phyloP scores from a whole-genome alignment of 768 basidiomycete genomes.

The Paxillus ammoniavirescens region DNA sequence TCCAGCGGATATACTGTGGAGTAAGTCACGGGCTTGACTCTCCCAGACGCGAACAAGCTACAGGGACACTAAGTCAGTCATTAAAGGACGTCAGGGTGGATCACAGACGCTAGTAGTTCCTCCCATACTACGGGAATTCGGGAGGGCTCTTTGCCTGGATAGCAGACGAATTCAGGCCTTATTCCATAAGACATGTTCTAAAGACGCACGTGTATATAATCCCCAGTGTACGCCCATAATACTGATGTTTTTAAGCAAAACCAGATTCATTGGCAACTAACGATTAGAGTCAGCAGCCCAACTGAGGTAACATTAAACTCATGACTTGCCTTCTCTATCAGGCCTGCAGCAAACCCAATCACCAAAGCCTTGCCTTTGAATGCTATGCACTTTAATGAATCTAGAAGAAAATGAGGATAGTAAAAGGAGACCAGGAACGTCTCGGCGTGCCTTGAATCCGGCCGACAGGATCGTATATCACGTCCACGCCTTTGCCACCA shows the following conservation, averaged over 20 bases:
- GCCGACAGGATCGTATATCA: conserved; percentile 87
- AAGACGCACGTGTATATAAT: conserved; percentile 61
- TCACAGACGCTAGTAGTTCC: conserved; percentile 58
- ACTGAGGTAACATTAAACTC: neutral
- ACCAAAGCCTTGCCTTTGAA: conserved; percentile 93
- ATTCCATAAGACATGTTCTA: neutral
- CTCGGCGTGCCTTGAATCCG: conserved; percentile 55
- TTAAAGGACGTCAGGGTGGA: neutral
- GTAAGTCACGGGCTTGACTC: conserved; percentile 69
- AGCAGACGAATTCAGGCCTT: neutral
- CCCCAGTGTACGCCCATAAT: conserved; percentile 89
- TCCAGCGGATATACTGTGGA: conserved; percentile 69
- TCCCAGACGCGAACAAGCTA: conserved; percentile 68
- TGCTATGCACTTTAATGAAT: conserved; percentile 86
- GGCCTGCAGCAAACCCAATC: conserved; percentile 61
- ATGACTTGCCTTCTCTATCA: conserved; percentile 18
- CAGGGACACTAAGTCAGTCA: conserved; percentile 4
- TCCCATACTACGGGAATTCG: conserved; percentile 71
- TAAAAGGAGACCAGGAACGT: neutral
- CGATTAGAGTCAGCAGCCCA: conserved; percentile 2
- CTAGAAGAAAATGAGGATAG: conserved; percentile 34
- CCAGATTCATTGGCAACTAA: conserved; percentile 79
- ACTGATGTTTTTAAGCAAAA: conserved; percentile 83
- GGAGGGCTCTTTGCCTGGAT: conserved; percentile 60
- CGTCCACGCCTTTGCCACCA: conserved; percentile 78